Conservation (phyloP, 345 rosid species). For the Zanthoxylum bungeanum region DNA sequence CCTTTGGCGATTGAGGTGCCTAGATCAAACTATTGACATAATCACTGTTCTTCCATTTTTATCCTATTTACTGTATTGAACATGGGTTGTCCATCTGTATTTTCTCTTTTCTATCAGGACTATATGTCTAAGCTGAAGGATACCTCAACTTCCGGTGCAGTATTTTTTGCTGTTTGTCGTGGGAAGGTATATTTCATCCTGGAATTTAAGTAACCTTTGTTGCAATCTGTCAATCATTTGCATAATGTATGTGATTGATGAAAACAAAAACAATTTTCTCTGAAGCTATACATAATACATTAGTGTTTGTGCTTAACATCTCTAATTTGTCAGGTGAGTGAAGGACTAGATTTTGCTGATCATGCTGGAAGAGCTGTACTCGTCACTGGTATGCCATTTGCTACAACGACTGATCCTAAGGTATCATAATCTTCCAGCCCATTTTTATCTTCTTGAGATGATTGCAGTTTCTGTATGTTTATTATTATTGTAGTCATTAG, state of each 20-base stretch:
- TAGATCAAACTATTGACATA: slow-evolving; percentile 11
- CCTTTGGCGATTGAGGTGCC: slow-evolving; percentile 68
- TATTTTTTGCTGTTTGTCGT: slow-evolving; percentile 97
- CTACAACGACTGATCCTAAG: slow-evolving; percentile 80
- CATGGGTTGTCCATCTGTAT: slow-evolving; percentile 14
- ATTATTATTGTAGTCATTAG: neutral
- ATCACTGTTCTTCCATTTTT: slow-evolving; percentile 11
- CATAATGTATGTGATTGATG: neutral
- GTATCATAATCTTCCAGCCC: slow-evolving; percentile 35
- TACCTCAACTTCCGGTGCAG: slow-evolving; percentile 67
- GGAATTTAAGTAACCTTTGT: slow-evolving; percentile 12
- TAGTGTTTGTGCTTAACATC: neutral
- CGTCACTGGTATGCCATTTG: slow-evolving; percentile 88
- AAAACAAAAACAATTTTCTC: neutral
- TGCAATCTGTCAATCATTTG: neutral
- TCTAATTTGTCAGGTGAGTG: slow-evolving; percentile 72
- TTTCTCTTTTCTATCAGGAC: slow-evolving; percentile 48
- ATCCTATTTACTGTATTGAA: slow-evolving; percentile 1
- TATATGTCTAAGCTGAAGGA: slow-evolving; percentile 81
- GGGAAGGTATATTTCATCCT: slow-evolving; percentile 71
- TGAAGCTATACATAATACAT: neutral
- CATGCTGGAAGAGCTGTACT: slow-evolving; percentile 96
- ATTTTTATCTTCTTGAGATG: neutral
- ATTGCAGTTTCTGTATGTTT: slow-evolving; percentile 1
- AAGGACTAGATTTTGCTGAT: slow-evolving; percentile 98